Evolutionary conservation across 768 basidiomycete genomes (phyloP).

Genomic region (Boletellus ananas): DNA sequence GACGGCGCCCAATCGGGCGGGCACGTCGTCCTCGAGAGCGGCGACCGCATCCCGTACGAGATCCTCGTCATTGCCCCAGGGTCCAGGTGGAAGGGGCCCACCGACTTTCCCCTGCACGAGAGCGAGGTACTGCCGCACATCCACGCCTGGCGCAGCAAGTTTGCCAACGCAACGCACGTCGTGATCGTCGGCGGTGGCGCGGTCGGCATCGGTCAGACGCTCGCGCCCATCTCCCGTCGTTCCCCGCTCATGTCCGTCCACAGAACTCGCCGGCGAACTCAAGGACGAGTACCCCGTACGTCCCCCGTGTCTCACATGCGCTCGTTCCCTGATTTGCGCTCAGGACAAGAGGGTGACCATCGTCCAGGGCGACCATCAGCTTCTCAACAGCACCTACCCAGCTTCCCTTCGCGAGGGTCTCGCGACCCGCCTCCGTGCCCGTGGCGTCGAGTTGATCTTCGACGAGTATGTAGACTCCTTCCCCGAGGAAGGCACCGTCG

Average conservation of each 20-base stretch:
- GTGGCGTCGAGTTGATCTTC: conserved; percentile 49
- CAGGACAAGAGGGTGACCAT: conserved; percentile 50
- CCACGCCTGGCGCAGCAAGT: conserved; percentile 28
- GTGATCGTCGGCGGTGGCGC: conserved; percentile 56
- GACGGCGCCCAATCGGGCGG: conserved; percentile 34
- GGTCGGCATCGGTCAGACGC: conserved; percentile 44
- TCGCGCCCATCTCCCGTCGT: background rate
- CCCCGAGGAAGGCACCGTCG: conserved; percentile 34
- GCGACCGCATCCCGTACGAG: conserved; percentile 48
- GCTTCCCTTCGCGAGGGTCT: conserved; percentile 48
- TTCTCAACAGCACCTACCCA: conserved; percentile 57
- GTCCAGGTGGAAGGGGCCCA: conserved; percentile 47
- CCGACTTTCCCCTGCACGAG: conserved; percentile 40
- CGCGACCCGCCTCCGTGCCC: conserved; percentile 37
- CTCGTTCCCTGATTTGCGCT: conserved; percentile 6
- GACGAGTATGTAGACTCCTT: conserved; percentile 49
- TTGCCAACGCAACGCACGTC: conserved; percentile 38
- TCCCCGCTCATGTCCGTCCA: background rate
- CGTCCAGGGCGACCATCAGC: conserved; percentile 50
- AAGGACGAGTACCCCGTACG: conserved; percentile 39
- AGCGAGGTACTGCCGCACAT: conserved; percentile 30
- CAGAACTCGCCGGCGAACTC: conserved; percentile 46
- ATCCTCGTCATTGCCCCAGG: conserved; percentile 62
- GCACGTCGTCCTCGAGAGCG: conserved; percentile 47
- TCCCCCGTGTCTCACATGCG: background rate